Conservation (phyloP, 495 filamentous ascomycete genomes). For the Oleoguttula mirabilis region DNA sequence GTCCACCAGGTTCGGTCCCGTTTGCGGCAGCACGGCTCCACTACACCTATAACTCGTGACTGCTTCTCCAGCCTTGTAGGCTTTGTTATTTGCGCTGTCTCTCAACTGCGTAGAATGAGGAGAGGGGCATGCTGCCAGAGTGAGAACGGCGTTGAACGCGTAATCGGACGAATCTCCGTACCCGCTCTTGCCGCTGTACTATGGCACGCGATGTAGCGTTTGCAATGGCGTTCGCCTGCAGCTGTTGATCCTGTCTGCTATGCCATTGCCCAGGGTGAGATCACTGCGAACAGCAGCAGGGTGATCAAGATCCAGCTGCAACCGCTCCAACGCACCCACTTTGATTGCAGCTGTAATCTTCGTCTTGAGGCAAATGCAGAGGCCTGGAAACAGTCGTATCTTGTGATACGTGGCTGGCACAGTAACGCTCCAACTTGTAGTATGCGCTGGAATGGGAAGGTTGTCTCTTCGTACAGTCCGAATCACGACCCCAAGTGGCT, state of each 20-base stretch:
- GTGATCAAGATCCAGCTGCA: too few species aligned
- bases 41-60: constrained; percentile 4
- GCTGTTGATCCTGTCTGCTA: not conserved
- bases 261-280: too few species aligned
- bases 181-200: constrained; percentile 11
- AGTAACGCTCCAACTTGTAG: too few species aligned
- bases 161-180: constrained; percentile 14
- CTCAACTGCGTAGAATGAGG: constrained; percentile 12
- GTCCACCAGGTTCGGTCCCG: constrained; percentile 16
- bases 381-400: too few species aligned
- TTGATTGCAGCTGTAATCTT: too few species aligned
- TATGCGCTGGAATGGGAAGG: too few species aligned
- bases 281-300: too few species aligned
- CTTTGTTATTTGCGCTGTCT: constrained; percentile 11
- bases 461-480: too few species aligned
- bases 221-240: constrained; percentile 3
- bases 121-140: constrained; percentile 10
- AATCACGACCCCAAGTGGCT: too few species aligned
- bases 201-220: constrained; percentile 22
- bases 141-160: constrained; percentile 9
- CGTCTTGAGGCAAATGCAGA: too few species aligned
- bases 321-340: too few species aligned
- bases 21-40: constrained; percentile 6
- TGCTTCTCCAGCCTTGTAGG: constrained; percentile 9
- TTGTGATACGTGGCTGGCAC: too few species aligned